These are phyloP conservation scores for Hypericum perforatum DNA, from an alignment of 345 rosid genomes.

Conservation along the genomic window DNA sequence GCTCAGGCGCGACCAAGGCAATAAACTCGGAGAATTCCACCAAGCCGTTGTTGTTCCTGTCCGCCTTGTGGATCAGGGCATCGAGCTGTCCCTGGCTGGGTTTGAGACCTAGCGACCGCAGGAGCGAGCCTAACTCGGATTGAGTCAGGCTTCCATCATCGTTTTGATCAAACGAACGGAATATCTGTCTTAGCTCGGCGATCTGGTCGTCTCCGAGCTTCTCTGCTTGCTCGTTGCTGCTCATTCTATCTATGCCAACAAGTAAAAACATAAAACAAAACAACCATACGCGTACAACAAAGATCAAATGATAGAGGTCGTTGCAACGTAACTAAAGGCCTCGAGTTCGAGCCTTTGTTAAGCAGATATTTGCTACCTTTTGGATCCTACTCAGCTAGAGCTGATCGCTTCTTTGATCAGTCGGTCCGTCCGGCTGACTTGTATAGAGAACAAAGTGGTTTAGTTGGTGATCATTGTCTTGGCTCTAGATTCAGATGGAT, in stretches of 20 bases:
- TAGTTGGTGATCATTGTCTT: no score
- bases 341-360: no score
- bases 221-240: constrained; percentile 26
- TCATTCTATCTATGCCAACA: background rate
- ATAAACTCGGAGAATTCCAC: constrained; percentile 82
- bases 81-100: constrained; percentile 75
- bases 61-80: constrained; percentile 56
- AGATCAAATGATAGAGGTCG: no score
- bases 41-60: constrained; percentile 71
- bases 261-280: background rate
- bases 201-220: constrained; percentile 71
- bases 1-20: constrained; percentile 68
- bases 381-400: no score
- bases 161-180: constrained; percentile 78
- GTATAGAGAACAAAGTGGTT: no score
- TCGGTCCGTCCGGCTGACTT: no score
- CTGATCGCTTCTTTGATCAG: no score
- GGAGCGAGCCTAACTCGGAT: constrained; percentile 75
- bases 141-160: constrained; percentile 84
- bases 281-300: constrained; percentile 1
- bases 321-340: no score
- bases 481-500: no score
- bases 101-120: constrained; percentile 64
- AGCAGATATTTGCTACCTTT: no score
- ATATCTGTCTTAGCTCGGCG: constrained; percentile 65